Evolutionary conservation across 2,329 filamentous ascomycete genomes (phyloP).

Genomic region (Aspergillus arachidicola): DNA sequence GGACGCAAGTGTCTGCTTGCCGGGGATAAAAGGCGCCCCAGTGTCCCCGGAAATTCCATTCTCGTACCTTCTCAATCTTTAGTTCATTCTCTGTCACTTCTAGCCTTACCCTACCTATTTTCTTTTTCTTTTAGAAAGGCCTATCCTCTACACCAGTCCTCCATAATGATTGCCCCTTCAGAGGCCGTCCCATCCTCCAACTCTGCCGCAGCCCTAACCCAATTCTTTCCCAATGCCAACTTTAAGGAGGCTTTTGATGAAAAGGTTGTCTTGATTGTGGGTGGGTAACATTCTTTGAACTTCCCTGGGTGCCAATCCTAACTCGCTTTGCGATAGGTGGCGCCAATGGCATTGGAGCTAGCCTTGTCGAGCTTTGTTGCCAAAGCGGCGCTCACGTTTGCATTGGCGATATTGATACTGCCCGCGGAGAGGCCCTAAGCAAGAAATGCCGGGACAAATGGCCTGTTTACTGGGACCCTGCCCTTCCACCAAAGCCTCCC

Average conservation of each 20-base stretch:
- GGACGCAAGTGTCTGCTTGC: not conserved
- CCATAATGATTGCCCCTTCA: slow-evolving; percentile 23
- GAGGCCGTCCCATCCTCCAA: slow-evolving; percentile 17
- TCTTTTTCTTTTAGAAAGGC: not conserved
- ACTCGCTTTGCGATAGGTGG: slow-evolving; percentile 32
- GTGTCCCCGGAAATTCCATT: not conserved
- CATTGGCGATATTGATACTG: slow-evolving; percentile 47
- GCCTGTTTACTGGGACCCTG: slow-evolving; percentile 19
- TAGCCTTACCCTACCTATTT: not conserved
- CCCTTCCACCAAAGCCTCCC: slow-evolving; percentile 21
- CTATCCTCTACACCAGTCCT: not conserved
- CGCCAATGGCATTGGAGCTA: slow-evolving; percentile 50
- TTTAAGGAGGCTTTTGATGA: slow-evolving; percentile 19
- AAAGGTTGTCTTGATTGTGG: slow-evolving; percentile 23
- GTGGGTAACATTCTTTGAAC: slow-evolving; percentile 9
- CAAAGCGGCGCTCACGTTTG: slow-evolving; percentile 44
- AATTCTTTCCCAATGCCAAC: slow-evolving; percentile 16
- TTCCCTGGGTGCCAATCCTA: not conserved
- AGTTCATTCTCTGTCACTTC: not conserved
- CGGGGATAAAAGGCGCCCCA: not conserved
- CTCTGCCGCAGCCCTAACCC: slow-evolving; percentile 13
- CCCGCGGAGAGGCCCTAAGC: slow-evolving; percentile 34
- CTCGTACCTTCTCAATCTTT: not conserved
- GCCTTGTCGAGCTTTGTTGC: slow-evolving; percentile 43
- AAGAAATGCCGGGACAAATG: slow-evolving; percentile 19